A percentile compares a stretch with the other conserved stretches of the same genome.
Conservation (phyloP, 2,329 filamentous ascomycete species). For the Ascochyta koolunga region DNA sequence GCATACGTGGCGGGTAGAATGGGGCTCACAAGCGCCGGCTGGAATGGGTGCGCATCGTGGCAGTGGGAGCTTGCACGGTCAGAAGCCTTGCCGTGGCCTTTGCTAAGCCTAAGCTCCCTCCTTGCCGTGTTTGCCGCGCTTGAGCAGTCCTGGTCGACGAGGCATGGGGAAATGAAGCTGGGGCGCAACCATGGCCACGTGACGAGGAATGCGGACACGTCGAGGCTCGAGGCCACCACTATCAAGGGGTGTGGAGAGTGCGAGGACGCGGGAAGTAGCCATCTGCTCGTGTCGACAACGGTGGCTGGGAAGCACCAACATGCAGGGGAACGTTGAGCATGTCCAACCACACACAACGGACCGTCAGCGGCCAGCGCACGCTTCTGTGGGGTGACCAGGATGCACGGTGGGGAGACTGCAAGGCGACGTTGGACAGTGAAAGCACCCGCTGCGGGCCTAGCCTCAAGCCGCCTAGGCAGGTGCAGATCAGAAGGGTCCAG, state of each 20-base stretch:
- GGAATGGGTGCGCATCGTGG: neutral
- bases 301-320: neutral
- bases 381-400: constrained; percentile 15
- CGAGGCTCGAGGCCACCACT: neutral
- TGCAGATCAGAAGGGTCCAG: constrained; percentile 16
- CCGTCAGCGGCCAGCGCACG: constrained; percentile 1
- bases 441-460: neutral
- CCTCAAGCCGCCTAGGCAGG: constrained; percentile 2
- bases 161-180: neutral
- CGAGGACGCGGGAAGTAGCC: neutral
- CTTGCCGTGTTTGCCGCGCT: constrained; percentile 22
- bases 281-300: neutral
- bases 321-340: neutral
- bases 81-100: constrained; percentile 17
- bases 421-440: constrained; percentile 8
- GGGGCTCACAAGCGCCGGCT: neutral
- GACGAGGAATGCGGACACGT: neutral
- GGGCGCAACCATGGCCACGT: neutral
- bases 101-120: constrained; percentile 30
- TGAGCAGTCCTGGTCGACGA: neutral
- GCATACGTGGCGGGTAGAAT: constrained; percentile 27
- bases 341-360: constrained; percentile 2
- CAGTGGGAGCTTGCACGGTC: constrained; percentile 16
- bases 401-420: constrained; percentile 9
- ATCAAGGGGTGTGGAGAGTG: neutral